Base-by-base conservation (phyloP, 345 rosid species). In the Gossypium longicalyx region DNA sequence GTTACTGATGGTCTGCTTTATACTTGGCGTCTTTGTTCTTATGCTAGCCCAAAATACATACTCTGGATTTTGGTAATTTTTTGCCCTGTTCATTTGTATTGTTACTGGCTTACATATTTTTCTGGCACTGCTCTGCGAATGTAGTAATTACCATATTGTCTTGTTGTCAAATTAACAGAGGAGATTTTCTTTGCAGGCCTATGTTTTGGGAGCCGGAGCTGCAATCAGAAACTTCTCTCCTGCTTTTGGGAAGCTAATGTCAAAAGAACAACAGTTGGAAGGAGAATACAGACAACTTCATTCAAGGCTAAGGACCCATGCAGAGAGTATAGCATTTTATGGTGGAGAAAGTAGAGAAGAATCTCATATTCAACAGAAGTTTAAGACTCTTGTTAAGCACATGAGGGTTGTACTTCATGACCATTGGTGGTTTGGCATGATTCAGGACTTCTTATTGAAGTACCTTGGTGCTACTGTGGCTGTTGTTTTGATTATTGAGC, bases 341-440 rank as follows among this genome's bases (percentile, higher is more conserved):
- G 97, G 97, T 58, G 99, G 99, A 78, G 99, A 93, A 88, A 82
- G 34, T 25, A 90, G 94, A 78, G 99, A 96, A 86, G 97, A 88
- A 76, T 93, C 86, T 81, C 97, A 96, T 80, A 89, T 96, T 82
- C 90, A 91, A 79, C 83, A 84, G 81, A 96, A 91, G 83, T 96
- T 96, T 86, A 89, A 76, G 83, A 80, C 83, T 76, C 93, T 96
- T 51, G 82, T 87, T 76, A 80, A 80, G 70, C 99, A 96, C 82
- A 78, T 96, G 89, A 82, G 89, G 43, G 71, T 67, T 47, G 99
- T 96, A 74, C 94, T 89, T 83, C 97, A 91, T 76, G 94, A 96
- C 41, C 96, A 93, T 77, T 96, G 99, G 99, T 96, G 99, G 99
- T 96, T 96, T 85, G 98, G 98, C 82, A 96, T 96, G 98, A 93